Evolutionary conservation across 768 basidiomycete genomes (phyloP), one percentile per base, ranked within the genome.

Genomic region (Tephrocybe rancida): DNA sequence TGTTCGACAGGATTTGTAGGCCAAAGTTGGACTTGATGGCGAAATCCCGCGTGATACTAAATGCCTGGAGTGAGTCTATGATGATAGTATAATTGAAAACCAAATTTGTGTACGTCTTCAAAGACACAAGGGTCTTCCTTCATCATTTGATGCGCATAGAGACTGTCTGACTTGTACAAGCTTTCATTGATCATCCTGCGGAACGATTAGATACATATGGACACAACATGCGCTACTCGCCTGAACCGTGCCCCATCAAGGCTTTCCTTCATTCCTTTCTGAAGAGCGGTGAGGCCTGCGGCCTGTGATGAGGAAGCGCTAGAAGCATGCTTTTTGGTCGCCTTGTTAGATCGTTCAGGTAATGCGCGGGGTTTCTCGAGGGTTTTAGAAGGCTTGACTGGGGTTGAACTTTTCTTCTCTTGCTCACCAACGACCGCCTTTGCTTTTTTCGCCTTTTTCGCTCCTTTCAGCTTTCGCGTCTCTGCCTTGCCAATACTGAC

Each of bases 41-140:
- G 85, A 72, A 98, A 98, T 3, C 95, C 95, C 38, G 74, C 72
- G 69, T 98, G 97, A 66, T 98, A 98, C 95, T 98, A 66, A n/a
- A 41, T 26, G 3, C 22, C 24, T 27, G 38, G 52, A 34, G 47
- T 35, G 45, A 8, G 47, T 47, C 43, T 29, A 48, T 8, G 35
- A 16, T 9, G 7, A 16, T 24, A 24, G 19, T 13, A 49, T 50
- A 21, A 22, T 18, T 21, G 38, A 39, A 48, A 60, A n/a, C n/a
- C 43, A 37, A 52, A 38, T 38, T 41, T 44, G 52, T 61, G 67
- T 70, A 96, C 95, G 69, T 98, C 95, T 50, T 87, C 77, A 60
- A 91, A 98, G 10, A 90, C 78, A 27, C 78, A 80, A 7, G 90
- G 87, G 66, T 96, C 89, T 26, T 87, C 80, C 66, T 81, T 83